These are phyloP conservation scores for Combretum micranthum DNA, from an alignment of 345 rosid species.

Conservation along the genomic window DNA sequence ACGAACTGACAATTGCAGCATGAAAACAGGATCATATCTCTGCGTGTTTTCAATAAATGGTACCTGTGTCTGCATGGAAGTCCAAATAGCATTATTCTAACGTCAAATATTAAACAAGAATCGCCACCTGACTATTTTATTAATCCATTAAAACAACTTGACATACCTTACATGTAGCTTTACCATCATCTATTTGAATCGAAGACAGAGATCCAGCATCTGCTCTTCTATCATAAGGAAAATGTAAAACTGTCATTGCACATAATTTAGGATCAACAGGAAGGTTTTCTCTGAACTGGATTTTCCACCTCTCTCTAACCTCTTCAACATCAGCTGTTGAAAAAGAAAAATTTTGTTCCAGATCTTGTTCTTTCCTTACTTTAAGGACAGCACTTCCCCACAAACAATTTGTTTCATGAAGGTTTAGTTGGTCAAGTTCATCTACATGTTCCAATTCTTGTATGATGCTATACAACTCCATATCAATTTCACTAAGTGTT, in stretches of 20 bases:
- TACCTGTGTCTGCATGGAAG: slow-evolving; percentile 29
- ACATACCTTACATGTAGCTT: slow-evolving; percentile 15
- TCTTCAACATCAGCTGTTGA: slow-evolving; percentile 31
- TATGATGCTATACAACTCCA: slow-evolving; percentile 62
- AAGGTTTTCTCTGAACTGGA: slow-evolving; percentile 72
- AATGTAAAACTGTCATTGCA: slow-evolving; percentile 55
- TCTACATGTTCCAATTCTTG: slow-evolving; percentile 49
- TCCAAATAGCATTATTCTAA: not conserved
- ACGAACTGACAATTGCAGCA: slow-evolving; percentile 62
- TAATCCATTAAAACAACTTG: not conserved
- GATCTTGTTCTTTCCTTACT: slow-evolving; percentile 42
- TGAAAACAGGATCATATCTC: slow-evolving; percentile 79
- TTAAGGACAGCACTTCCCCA: slow-evolving; percentile 75
- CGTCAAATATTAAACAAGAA: not conserved
- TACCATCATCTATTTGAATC: slow-evolving; percentile 10
- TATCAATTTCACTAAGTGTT: slow-evolving; percentile 60
- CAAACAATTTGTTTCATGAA: slow-evolving; percentile 47
- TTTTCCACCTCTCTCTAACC: slow-evolving; percentile 40
- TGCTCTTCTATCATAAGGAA: slow-evolving; percentile 55
- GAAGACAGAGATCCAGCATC: slow-evolving; percentile 14
- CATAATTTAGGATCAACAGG: slow-evolving; percentile 68
- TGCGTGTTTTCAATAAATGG: slow-evolving; percentile 22
- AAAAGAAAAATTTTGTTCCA: slow-evolving; percentile 36
- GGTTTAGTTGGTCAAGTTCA: slow-evolving; percentile 22
- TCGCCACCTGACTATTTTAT: too few species aligned